Evolutionary conservation across 1,284 basidiomycete genomes (phyloP).

Genomic region (Wolfiporia cocos): DNA sequence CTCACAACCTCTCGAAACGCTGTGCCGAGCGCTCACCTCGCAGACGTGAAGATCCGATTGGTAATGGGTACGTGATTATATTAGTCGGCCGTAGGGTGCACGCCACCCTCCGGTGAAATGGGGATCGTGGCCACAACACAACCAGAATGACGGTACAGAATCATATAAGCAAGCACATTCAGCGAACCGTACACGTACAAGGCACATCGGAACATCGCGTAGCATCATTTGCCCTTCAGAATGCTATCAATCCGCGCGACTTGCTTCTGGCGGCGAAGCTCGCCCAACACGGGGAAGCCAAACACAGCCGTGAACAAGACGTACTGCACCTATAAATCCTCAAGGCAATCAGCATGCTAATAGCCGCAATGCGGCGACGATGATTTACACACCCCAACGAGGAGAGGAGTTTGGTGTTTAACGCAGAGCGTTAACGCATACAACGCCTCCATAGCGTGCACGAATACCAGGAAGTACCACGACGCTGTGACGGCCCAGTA

Average conservation of each 20-base stretch:
- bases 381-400: conserved; percentile 42
- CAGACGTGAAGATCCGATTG: too few relatives aligned
- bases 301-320: conserved; percentile 39
- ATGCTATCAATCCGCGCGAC: conserved; percentile 67
- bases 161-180: too few relatives aligned
- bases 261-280: conserved; percentile 54
- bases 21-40: too few relatives aligned
- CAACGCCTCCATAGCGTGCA: conserved; percentile 45
- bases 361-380: not conserved
- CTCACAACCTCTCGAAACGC: too few relatives aligned
- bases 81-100: too few relatives aligned
- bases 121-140: too few relatives aligned
- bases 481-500: conserved; percentile 18
- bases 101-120: too few relatives aligned
- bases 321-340: conserved; percentile 39
- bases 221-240: conserved; percentile 48
- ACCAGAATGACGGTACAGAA: too few relatives aligned
- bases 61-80: too few relatives aligned
- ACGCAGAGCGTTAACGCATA: conserved; percentile 50
- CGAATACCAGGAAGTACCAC: conserved; percentile 25
- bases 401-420: conserved; percentile 48
- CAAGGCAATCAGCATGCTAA: conserved; percentile 7
- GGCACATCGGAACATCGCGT: too few relatives aligned
- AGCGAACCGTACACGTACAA: too few relatives aligned
- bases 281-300: conserved; percentile 48